These are phyloP conservation scores for Ceratocystis smalleyi DNA, from an alignment of 2,329 filamentous ascomycete species.

Conservation along the genomic window DNA sequence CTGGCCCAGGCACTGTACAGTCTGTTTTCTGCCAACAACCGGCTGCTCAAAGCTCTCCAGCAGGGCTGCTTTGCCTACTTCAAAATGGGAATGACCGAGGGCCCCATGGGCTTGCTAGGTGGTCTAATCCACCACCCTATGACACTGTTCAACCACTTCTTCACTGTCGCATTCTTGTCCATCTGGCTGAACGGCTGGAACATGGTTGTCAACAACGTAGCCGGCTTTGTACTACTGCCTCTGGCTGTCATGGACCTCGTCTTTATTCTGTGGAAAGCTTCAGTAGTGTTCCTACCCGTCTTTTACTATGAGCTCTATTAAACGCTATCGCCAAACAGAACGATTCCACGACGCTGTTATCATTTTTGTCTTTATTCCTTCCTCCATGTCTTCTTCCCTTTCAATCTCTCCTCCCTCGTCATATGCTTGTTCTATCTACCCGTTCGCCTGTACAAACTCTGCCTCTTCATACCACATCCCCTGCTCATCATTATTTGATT, in stretches of 20 bases:
- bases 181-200: slow-evolving; percentile 49
- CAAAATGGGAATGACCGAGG: slow-evolving; percentile 56
- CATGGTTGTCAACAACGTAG: slow-evolving; percentile 30
- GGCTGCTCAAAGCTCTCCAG: slow-evolving; percentile 64
- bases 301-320: slow-evolving; percentile 49
- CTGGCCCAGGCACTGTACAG: slow-evolving; percentile 88
- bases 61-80: slow-evolving; percentile 90
- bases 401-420: background rate
- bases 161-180: slow-evolving; percentile 74
- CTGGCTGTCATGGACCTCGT: slow-evolving; percentile 49
- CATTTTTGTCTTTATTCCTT: background rate
- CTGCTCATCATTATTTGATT: background rate
- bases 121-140: slow-evolving; percentile 65
- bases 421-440: background rate
- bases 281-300: slow-evolving; percentile 68
- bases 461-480: background rate
- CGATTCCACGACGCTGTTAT: background rate
- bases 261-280: slow-evolving; percentile 64
- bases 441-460: slow-evolving; percentile 3
- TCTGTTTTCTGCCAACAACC: slow-evolving; percentile 74
- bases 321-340: background rate
- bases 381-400: background rate
- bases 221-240: slow-evolving; percentile 44
- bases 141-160: slow-evolving; percentile 83
- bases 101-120: slow-evolving; percentile 65